Conservation (phyloP, 495 filamentous ascomycete species). For the Viridothelium virens region DNA sequence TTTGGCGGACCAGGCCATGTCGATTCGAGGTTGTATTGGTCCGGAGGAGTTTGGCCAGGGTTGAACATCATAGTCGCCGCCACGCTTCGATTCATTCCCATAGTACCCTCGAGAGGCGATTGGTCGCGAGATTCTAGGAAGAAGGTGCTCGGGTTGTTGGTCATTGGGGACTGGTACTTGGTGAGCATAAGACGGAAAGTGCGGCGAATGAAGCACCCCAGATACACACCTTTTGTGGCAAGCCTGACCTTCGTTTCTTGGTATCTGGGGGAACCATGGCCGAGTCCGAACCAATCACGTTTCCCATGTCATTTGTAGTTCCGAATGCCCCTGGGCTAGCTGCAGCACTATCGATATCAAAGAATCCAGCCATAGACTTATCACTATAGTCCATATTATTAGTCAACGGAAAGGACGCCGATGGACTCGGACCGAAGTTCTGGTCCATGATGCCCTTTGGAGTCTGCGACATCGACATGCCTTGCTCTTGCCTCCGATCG, state of each 20-base stretch:
- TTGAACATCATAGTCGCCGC: constrained; percentile 17
- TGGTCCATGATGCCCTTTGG: constrained; percentile 6
- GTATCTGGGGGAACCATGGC: constrained; percentile 9
- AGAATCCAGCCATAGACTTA: constrained; percentile 55
- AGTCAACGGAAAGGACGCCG: constrained; percentile 20
- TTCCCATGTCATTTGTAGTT: constrained; percentile 7
- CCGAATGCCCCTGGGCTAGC: constrained; percentile 53
- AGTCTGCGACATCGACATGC: constrained; percentile 4
- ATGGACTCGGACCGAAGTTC: constrained; percentile 12
- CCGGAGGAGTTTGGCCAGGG: constrained; percentile 17
- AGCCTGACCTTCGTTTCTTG: not conserved
- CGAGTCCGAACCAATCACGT: constrained; percentile 11
- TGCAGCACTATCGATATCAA: constrained; percentile 63
- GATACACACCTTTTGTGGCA: not conserved
- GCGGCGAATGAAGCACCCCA: not conserved
- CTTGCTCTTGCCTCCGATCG: not conserved
- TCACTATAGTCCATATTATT: constrained; percentile 49
- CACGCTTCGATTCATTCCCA: constrained; percentile 3
- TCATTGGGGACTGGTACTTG: constrained; percentile 17
- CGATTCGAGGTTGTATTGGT: constrained; percentile 14
- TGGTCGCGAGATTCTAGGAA: constrained; percentile 14
- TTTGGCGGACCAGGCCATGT: constrained; percentile 18
- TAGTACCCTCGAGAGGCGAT: constrained; percentile 2
- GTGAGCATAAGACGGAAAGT: constrained; percentile 7
- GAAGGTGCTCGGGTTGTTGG: constrained; percentile 8